A percentile compares a stretch with the other conserved stretches of the same genome.
Evolutionary conservation across 2,329 filamentous ascomycete species (phyloP).

Genomic region (Xylariaceae sp.): DNA sequence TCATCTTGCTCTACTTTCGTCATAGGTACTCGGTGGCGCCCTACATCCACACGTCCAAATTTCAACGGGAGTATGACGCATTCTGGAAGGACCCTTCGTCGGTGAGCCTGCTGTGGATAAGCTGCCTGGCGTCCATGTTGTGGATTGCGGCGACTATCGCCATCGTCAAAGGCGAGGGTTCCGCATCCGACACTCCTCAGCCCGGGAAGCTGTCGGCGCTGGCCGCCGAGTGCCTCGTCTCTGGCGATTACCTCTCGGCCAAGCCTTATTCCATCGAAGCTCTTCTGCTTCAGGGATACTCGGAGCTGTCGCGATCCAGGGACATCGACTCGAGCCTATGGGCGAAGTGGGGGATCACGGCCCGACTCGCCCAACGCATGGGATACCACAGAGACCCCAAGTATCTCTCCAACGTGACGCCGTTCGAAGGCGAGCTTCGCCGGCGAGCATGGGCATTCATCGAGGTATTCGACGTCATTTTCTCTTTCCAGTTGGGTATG

Average conservation of each 20-base stretch:
- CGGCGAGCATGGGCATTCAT: slow-evolving; percentile 41
- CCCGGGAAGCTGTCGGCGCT: slow-evolving; percentile 26
- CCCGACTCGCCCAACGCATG: slow-evolving; percentile 42
- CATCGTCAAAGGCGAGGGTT: slow-evolving; percentile 22
- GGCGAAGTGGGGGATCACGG: slow-evolving; percentile 38
- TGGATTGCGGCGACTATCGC: slow-evolving; percentile 31
- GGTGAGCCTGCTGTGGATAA: slow-evolving; percentile 40
- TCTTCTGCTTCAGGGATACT: slow-evolving; percentile 36
- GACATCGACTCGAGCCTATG: slow-evolving; percentile 38
- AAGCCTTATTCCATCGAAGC: slow-evolving; percentile 41
- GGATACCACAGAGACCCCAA: slow-evolving; percentile 44
- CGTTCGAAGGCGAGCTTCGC: slow-evolving; percentile 45
- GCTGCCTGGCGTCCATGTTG: slow-evolving; percentile 41
- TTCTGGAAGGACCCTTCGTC: slow-evolving; percentile 36
- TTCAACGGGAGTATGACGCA: slow-evolving; percentile 39
- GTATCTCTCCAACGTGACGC: slow-evolving; percentile 33
- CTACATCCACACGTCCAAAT: slow-evolving; percentile 32
- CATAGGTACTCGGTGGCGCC: slow-evolving; percentile 25
- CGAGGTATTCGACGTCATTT: slow-evolving; percentile 39
- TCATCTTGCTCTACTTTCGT: slow-evolving; percentile 27
- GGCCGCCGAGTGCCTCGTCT: slow-evolving; percentile 38
- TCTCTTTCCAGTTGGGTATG: slow-evolving; percentile 46
- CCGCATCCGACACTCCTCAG: slow-evolving; percentile 17
- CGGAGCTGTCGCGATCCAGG: slow-evolving; percentile 32
- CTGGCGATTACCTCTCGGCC: slow-evolving; percentile 39